Evolutionary conservation across 2,329 filamentous ascomycete species (phyloP).

Genomic region (Aureobasidium vineae): DNA sequence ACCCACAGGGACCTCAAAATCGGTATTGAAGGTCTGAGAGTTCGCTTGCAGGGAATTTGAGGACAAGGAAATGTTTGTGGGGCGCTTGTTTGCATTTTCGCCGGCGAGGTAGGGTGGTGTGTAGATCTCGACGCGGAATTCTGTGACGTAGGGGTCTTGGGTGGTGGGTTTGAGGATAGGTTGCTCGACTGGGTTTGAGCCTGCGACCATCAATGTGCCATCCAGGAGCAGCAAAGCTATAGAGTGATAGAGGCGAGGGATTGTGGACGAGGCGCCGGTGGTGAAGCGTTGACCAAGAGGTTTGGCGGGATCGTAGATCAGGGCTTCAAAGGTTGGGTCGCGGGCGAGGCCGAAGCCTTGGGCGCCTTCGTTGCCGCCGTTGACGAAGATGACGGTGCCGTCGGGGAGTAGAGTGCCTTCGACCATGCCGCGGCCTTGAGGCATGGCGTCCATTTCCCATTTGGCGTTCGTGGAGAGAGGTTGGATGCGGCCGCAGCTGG

Average conservation of each 20-base stretch:
- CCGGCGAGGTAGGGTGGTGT: slow-evolving; percentile 60
- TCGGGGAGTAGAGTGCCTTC: slow-evolving; percentile 60
- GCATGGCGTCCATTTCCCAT: slow-evolving; percentile 59
- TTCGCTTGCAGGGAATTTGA: slow-evolving; percentile 47
- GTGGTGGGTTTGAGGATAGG: slow-evolving; percentile 52
- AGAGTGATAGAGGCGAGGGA: slow-evolving; percentile 57
- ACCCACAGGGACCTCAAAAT: slow-evolving; percentile 47
- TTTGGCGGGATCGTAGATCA: slow-evolving; percentile 58
- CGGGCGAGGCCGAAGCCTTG: slow-evolving; percentile 60
- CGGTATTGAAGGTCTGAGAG: slow-evolving; percentile 48
- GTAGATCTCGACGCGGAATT: slow-evolving; percentile 62
- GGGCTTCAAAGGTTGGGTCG: slow-evolving; percentile 54
- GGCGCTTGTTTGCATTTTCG: slow-evolving; percentile 49
- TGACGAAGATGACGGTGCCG: slow-evolving; percentile 59
- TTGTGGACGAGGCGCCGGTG: slow-evolving; percentile 46
- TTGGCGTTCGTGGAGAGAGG: slow-evolving; percentile 56
- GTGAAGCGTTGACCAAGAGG: slow-evolving; percentile 53
- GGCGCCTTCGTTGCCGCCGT: slow-evolving; percentile 57
- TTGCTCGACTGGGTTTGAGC: slow-evolving; percentile 60
- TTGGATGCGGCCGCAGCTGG: slow-evolving; percentile 56
- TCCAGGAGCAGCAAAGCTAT: slow-evolving; percentile 60
- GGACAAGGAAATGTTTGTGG: slow-evolving; percentile 50
- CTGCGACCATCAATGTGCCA: slow-evolving; percentile 59
- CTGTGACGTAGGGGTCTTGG: slow-evolving; percentile 54
- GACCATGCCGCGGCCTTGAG: slow-evolving; percentile 49